A percentile compares a stretch with the other conserved stretches of the same genome.
These are phyloP conservation scores for Krasilnikovozyma curviuscula DNA, from an alignment of 768 basidiomycete species.

Conservation along the genomic window DNA sequence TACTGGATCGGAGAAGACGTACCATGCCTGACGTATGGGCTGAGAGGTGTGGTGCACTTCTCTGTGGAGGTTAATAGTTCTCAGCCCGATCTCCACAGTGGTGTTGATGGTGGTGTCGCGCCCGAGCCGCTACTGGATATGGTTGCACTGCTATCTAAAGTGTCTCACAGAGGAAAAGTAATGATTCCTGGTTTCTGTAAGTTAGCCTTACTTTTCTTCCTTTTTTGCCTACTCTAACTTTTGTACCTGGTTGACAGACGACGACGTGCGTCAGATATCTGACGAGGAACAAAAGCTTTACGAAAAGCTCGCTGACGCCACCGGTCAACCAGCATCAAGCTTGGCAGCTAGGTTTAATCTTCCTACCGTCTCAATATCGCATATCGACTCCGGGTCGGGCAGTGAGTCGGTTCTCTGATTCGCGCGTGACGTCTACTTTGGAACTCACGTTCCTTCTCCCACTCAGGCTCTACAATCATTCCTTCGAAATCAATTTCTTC, in stretches of 20 bases:
- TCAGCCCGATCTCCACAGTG: constrained; percentile 68
- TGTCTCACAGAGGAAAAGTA: constrained; percentile 34
- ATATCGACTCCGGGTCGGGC: constrained; percentile 58
- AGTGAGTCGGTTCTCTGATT: constrained; percentile 33
- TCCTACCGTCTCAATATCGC: constrained; percentile 76
- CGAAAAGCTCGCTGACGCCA: constrained; percentile 46
- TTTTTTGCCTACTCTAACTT: not conserved
- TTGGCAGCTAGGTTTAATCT: constrained; percentile 70
- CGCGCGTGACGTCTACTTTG: constrained; percentile 30
- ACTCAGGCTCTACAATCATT: constrained; percentile 46
- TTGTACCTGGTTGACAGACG: constrained; percentile 20
- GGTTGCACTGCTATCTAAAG: constrained; percentile 28
- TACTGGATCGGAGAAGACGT: constrained; percentile 87
- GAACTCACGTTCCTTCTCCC: not conserved
- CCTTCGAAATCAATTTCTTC: constrained; percentile 65
- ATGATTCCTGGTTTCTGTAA: constrained; percentile 65
- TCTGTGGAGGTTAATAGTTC: constrained; percentile 39
- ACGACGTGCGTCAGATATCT: constrained; percentile 50
- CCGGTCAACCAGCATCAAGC: constrained; percentile 45
- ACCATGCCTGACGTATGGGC: constrained; percentile 86
- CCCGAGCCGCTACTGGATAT: constrained; percentile 87
- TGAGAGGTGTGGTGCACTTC: constrained; percentile 84
- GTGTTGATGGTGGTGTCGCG: constrained; percentile 75
- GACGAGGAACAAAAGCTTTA: constrained; percentile 50
- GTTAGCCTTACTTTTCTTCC: constrained; percentile 22